Evolutionary conservation across 169 alveolate species (phyloP).

Genomic region (Plasmodium knowlesi): DNA sequence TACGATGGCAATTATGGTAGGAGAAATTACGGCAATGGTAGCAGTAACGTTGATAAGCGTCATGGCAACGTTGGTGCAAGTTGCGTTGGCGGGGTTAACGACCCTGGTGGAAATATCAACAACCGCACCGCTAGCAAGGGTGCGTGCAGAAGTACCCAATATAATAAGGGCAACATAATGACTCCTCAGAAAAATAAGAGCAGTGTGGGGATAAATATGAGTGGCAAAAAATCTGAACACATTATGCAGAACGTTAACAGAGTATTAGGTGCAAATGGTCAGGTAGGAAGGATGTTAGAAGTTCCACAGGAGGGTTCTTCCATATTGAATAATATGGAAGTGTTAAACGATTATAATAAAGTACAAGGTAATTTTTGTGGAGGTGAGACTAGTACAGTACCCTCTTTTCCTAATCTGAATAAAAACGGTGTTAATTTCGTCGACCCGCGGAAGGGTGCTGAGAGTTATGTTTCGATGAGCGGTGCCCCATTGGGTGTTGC

Average conservation of each 20-base stretch:
- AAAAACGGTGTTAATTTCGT: slow-evolving; percentile 4
- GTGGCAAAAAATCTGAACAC: slow-evolving; percentile 6
- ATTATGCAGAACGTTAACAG: background rate
- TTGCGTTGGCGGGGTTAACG: background rate
- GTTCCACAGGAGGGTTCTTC: background rate
- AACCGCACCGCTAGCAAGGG: background rate
- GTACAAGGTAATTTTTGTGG: background rate
- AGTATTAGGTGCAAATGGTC: background rate
- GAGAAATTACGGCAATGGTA: background rate
- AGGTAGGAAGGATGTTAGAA: slow-evolving; percentile 4
- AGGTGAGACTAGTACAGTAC: background rate
- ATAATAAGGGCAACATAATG: background rate
- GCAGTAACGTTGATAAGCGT: background rate
- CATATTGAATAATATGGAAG: background rate
- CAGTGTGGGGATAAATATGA: slow-evolving; percentile 2
- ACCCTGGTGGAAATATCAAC: background rate
- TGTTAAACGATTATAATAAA: background rate
- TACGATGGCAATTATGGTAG: background rate
- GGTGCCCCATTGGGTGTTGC: background rate
- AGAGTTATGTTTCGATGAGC: background rate
- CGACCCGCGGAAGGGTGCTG: slow-evolving; percentile 14
- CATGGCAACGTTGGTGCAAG: background rate
- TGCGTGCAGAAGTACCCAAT: background rate
- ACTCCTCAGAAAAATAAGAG: background rate
- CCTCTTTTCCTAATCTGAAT: background rate